Evolutionary conservation across 768 basidiomycete genomes (phyloP).

Genomic region (Boletus rex-veris): DNA sequence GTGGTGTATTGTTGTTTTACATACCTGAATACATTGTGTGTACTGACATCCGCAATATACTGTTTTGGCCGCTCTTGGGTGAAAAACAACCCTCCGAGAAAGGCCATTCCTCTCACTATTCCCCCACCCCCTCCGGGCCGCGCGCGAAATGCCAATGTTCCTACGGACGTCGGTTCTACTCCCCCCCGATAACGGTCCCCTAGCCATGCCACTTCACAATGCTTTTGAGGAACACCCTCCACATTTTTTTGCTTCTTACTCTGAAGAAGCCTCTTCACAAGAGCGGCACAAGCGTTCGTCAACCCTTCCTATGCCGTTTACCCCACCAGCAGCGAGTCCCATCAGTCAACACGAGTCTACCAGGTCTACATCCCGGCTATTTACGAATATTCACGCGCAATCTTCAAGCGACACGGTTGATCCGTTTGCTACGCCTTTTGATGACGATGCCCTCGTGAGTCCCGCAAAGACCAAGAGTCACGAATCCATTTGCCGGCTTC

Average conservation of each 20-base stretch:
- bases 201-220: slow-evolving; percentile 42
- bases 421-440: slow-evolving; percentile 78
- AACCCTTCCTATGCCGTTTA: too few species aligned
- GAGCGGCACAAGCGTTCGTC: slow-evolving; percentile 22
- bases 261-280: slow-evolving; percentile 6
- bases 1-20: too few species aligned
- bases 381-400: slow-evolving; percentile 42
- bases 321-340: too few species aligned
- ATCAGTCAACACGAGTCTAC: slow-evolving; percentile 20
- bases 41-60: too few species aligned
- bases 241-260: slow-evolving; percentile 9
- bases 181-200: slow-evolving; percentile 21
- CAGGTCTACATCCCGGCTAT: slow-evolving; percentile 42
- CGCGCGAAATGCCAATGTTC: slow-evolving; percentile 35
- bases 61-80: slow-evolving; percentile 25
- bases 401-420: slow-evolving; percentile 33
- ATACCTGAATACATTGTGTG: too few species aligned
- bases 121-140: slow-evolving; percentile 32
- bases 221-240: slow-evolving; percentile 32
- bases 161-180: slow-evolving; percentile 33
- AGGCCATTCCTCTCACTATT: slow-evolving; percentile 34
- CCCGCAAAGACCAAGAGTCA: slow-evolving; percentile 38
- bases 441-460: slow-evolving; percentile 54
- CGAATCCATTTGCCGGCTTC: slow-evolving; percentile 48
- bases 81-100: slow-evolving; percentile 23